Evolutionary conservation across 768 basidiomycete genomes (phyloP).

Genomic region (Phylloporus arenicola): DNA sequence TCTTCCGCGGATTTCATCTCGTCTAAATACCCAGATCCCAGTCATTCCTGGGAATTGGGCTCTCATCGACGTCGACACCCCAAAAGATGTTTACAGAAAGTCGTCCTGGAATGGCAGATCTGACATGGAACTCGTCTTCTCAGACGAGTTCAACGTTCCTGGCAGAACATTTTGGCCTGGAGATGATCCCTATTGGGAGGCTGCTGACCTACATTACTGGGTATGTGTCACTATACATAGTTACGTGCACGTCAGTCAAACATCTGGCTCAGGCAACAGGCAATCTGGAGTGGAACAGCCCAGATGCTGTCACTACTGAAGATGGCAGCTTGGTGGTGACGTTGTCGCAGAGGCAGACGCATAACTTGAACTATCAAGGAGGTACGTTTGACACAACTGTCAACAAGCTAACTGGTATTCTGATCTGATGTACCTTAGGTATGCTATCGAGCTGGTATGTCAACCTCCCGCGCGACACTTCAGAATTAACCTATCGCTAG

Average conservation of each 20-base stretch:
- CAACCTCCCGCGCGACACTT: not conserved
- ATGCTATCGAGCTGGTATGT: slow-evolving; percentile 42
- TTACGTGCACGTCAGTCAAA: slow-evolving; percentile 27
- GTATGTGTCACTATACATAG: slow-evolving; percentile 25
- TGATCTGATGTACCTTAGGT: slow-evolving; percentile 36
- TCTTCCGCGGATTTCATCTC: not conserved
- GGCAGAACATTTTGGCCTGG: slow-evolving; percentile 77
- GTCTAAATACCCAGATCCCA: slow-evolving; percentile 41
- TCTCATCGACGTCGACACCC: slow-evolving; percentile 56
- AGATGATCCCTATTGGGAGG: slow-evolving; percentile 85
- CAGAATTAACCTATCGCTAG: slow-evolving; percentile 26
- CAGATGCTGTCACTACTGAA: slow-evolving; percentile 44
- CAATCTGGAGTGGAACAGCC: slow-evolving; percentile 57
- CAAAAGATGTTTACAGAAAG: slow-evolving; percentile 50
- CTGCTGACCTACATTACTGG: slow-evolving; percentile 39
- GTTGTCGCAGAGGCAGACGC: slow-evolving; percentile 40
- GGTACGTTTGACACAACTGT: slow-evolving; percentile 25
- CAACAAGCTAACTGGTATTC: slow-evolving; percentile 18
- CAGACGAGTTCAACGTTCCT: slow-evolving; percentile 75
- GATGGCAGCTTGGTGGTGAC: slow-evolving; percentile 50
- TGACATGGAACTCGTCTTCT: slow-evolving; percentile 58
- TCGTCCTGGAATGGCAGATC: slow-evolving; percentile 55
- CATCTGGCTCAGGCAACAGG: slow-evolving; percentile 31
- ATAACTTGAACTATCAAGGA: slow-evolving; percentile 43
- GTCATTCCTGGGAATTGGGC: slow-evolving; percentile 49